phyloP scores from a whole-genome alignment of 306 rosid genomes.

The Castanea crenata region DNA sequence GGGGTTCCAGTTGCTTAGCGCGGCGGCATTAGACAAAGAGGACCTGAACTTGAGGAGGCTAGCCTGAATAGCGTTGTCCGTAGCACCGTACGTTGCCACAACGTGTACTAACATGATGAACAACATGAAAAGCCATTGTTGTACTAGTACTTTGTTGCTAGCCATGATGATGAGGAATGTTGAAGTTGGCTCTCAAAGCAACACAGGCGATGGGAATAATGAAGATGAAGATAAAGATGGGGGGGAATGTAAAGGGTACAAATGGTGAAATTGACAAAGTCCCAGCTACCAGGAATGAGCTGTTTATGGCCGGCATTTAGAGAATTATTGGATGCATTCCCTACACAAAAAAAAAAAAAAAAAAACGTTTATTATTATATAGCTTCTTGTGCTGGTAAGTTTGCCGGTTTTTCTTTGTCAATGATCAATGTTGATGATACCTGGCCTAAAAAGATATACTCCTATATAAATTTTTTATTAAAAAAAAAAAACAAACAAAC shows the following conservation, averaged over 20 bases:
- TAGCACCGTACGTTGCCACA: constrained; percentile 7
- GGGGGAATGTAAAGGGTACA: not conserved
- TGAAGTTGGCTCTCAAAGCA: not conserved
- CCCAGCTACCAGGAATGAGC: constrained; percentile 41
- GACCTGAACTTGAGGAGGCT: constrained; percentile 50
- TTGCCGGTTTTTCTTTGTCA: constrained; percentile 37
- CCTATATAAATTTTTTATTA: too few relatives aligned
- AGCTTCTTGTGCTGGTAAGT: constrained; percentile 21
- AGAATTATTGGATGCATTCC: constrained; percentile 12
- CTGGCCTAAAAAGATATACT: too few relatives aligned
- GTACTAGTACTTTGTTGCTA: not conserved
- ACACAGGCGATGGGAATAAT: not conserved
- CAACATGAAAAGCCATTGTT: constrained; percentile 13
- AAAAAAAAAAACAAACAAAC: too few relatives aligned
- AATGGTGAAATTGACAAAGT: constrained; percentile 48
- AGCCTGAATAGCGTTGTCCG: not conserved
- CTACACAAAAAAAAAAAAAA: not conserved
- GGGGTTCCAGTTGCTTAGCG: constrained; percentile 39
- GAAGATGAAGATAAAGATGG: constrained; percentile 1
- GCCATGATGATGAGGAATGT: constrained; percentile 25
- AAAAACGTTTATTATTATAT: constrained; percentile 2
- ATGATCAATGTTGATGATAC: too few relatives aligned
- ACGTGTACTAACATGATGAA: constrained; percentile 8
- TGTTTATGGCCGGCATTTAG: constrained; percentile 57
- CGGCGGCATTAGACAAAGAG: constrained; percentile 36